Base-by-base conservation (phyloP, 2,329 filamentous ascomycete genomes). In the Pseudogymnoascus sp. region DNA sequence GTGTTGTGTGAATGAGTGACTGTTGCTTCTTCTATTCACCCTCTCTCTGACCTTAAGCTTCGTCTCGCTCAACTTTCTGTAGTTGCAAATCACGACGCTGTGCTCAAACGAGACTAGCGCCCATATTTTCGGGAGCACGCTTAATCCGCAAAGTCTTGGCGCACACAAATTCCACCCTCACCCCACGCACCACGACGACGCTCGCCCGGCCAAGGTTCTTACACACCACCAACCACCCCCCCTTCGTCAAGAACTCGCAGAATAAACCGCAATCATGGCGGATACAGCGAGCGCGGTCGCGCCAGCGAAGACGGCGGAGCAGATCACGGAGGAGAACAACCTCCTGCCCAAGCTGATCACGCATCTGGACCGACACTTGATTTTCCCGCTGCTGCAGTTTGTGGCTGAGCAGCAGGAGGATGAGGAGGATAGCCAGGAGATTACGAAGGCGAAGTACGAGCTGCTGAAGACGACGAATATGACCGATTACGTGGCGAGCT, bases 401-500 rank as follows among this genome's bases (percentile, higher is more conserved):
- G 83, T 89, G 71, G 87, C 87, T 71, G 86, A 88, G 72, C 86
- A 90, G 74, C 43, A 50, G 43, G 43, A 50, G 25, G 88, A 96
- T 67, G 87, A 91, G 74, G 89, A 91, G 71, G 83, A 81, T 75
- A 77, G 83, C 61, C 80, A 80, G 70, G 87, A 92, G 74, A 87
- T 96, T 70, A 87, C 88, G 65, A 85, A 89, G 73, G 86, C 91
- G 70, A 96, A 96, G 77, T 96, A 93, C 75, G 88, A 93, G 77
- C 86, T 99, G 62, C 85, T 99, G 68, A 93, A 96, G 79, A 87
- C 91, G 75, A 97, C 94, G 71, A 97, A 97, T 81, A 99, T 99
- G 94, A 94, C 89, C 71, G 94, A 99, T 77, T 99, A 96, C 74
- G 90, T 97, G 60, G 92, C 92, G 72, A 89, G 88, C 71, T 80